phyloP scores from a whole-genome alignment of 495 filamentous ascomycete genomes.

The Aspergillus sclerotioniger region DNA sequence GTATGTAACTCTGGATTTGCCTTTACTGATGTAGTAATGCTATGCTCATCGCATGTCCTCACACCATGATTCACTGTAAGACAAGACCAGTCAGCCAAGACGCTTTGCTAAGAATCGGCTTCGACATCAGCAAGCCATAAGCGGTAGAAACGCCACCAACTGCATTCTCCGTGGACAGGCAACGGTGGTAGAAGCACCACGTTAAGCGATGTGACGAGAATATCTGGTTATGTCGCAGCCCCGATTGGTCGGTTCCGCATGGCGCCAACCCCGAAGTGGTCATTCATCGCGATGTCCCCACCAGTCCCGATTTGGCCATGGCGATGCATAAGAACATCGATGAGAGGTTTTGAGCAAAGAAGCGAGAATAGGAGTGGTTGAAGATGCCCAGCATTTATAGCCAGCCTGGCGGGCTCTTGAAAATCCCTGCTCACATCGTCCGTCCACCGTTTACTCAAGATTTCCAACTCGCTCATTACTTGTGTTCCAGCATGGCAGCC shows the following conservation, averaged over 20 bases:
- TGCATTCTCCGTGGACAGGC: too few species aligned
- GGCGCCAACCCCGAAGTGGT: constrained; percentile 34
- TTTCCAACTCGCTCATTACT: background rate
- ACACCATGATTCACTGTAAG: too few species aligned
- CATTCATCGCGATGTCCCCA: constrained; percentile 31
- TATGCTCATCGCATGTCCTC: too few species aligned
- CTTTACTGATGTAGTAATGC: too few species aligned
- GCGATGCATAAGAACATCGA: constrained; percentile 10
- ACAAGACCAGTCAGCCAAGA: too few species aligned
- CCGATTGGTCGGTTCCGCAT: background rate
- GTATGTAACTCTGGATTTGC: too few species aligned
- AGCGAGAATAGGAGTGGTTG: background rate
- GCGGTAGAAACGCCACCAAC: too few species aligned
- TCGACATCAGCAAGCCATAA: too few species aligned
- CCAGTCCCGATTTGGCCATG: constrained; percentile 9
- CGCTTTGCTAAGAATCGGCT: too few species aligned
- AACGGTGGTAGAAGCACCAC: background rate
- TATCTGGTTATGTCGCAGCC: background rate
- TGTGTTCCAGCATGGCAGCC: background rate
- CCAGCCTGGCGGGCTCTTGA: background rate
- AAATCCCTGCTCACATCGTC: background rate
- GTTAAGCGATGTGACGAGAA: too few species aligned
- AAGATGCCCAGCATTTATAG: constrained; percentile 1
- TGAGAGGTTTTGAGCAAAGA: background rate
- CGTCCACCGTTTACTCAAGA: background rate